phyloP scores from a whole-genome alignment of 176 grass and related monocot genomes.

The Triticum urartu region DNA sequence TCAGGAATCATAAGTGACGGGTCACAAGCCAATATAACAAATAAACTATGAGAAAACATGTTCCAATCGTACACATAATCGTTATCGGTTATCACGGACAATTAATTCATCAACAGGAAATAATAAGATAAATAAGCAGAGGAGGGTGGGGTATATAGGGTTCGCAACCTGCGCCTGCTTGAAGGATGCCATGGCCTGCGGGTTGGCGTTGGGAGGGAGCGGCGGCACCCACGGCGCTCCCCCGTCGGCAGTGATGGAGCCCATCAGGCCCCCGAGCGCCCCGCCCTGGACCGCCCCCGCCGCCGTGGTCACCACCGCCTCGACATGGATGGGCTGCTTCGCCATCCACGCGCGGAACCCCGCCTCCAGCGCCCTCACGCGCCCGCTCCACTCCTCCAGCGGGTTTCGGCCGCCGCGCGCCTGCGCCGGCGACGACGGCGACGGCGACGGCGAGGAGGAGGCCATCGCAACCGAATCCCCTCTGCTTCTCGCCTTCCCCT shows the following conservation, averaged over 20 bases:
- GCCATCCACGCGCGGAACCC: slow-evolving; percentile 69
- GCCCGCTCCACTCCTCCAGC: slow-evolving; percentile 30
- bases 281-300: slow-evolving; percentile 66
- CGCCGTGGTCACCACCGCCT: slow-evolving; percentile 61
- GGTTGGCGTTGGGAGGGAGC: slow-evolving; percentile 44
- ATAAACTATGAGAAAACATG: neutral
- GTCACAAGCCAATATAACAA: neutral
- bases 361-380: slow-evolving; percentile 49
- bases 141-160: neutral
- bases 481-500: neutral
- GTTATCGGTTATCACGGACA: neutral
- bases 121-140: neutral
- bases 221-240: slow-evolving; percentile 39
- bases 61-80: slow-evolving; percentile 2
- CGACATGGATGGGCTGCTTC: slow-evolving; percentile 60
- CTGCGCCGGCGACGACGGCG: neutral
- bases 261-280: slow-evolving; percentile 57
- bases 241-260: slow-evolving; percentile 49
- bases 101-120: neutral
- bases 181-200: slow-evolving; percentile 62
- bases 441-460: neutral
- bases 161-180: slow-evolving; percentile 71
- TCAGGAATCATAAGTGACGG: neutral
- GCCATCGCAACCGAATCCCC: slow-evolving; percentile 30
- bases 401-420: slow-evolving; percentile 24